Conservation (phyloP, 345 rosid genomes). For the Boechera retrofracta region DNA sequence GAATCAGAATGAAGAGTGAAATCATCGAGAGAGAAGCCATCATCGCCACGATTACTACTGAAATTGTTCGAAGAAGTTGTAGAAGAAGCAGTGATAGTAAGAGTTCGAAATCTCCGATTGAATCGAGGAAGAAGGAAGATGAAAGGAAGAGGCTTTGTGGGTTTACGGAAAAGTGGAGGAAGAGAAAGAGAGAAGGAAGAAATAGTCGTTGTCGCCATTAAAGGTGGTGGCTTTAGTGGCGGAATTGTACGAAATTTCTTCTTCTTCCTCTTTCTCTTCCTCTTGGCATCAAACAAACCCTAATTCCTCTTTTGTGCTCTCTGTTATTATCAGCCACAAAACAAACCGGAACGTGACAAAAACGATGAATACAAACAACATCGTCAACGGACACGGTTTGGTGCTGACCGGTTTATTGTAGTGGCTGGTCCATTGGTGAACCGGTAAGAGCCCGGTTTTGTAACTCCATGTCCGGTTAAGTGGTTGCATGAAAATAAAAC, state of each 20-base stretch:
- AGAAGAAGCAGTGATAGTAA: constrained; percentile 47
- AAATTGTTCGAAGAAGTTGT: constrained; percentile 49
- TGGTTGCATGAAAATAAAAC: no score
- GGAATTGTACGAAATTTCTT: constrained; percentile 18
- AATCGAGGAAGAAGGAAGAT: constrained; percentile 44
- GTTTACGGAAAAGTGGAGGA: constrained; percentile 41
- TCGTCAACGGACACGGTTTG: constrained; percentile 20
- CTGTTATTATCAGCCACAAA: constrained; percentile 41
- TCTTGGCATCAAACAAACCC: constrained; percentile 31
- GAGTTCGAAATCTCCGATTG: constrained; percentile 42
- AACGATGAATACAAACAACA: constrained; percentile 5
- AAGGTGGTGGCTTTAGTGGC: constrained; percentile 20
- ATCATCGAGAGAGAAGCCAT: constrained; percentile 57
- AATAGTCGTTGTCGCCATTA: constrained; percentile 35
- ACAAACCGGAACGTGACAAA: constrained; percentile 37
- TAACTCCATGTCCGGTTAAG: constrained; percentile 8
- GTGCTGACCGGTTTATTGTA: background rate
- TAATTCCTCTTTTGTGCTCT: constrained; percentile 10
- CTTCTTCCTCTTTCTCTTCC: constrained; percentile 41
- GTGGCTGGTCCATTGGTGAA: background rate
- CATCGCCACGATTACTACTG: constrained; percentile 38
- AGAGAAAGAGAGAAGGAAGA: constrained; percentile 49
- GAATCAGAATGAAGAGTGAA: constrained; percentile 46
- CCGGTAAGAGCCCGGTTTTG: constrained; percentile 22
- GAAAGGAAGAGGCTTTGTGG: constrained; percentile 35